Evolutionary conservation across 306 rosid genomes (phyloP).

Genomic region (Glycine soja): DNA sequence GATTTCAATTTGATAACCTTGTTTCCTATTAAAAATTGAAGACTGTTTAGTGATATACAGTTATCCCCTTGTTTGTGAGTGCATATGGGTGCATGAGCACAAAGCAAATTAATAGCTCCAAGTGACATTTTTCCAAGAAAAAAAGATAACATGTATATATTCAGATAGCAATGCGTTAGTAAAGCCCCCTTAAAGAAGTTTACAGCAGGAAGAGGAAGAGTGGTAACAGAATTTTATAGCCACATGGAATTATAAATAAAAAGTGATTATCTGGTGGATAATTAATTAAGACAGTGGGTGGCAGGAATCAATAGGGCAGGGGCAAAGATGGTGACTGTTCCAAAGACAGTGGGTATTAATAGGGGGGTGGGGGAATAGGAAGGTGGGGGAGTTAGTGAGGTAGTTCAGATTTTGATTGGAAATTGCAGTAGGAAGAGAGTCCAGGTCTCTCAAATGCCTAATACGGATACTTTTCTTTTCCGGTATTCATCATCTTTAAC

Average conservation of each 20-base stretch:
- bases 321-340: background rate
- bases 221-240: background rate
- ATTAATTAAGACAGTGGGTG: no score
- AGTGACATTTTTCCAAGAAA: background rate
- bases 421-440: background rate
- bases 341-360: background rate
- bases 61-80: background rate
- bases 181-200: background rate
- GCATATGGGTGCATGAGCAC: conserved; percentile 11
- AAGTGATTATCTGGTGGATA: background rate
- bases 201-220: conserved; percentile 1
- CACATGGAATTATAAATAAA: background rate
- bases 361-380: background rate
- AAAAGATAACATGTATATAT: background rate
- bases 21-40: background rate
- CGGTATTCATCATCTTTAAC: no score
- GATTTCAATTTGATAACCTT: no score
- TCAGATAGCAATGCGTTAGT: background rate
- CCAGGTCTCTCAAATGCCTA: background rate
- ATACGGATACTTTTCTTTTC: background rate
- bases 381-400: background rate
- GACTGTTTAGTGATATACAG: background rate
- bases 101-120: conserved; percentile 1
- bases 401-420: background rate
- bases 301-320: no score